A percentile compares a stretch with the other conserved stretches of the same genome.
These are phyloP conservation scores for Exophiala bonariae DNA, from an alignment of 2,329 filamentous ascomycete species.

Conservation along the genomic window DNA sequence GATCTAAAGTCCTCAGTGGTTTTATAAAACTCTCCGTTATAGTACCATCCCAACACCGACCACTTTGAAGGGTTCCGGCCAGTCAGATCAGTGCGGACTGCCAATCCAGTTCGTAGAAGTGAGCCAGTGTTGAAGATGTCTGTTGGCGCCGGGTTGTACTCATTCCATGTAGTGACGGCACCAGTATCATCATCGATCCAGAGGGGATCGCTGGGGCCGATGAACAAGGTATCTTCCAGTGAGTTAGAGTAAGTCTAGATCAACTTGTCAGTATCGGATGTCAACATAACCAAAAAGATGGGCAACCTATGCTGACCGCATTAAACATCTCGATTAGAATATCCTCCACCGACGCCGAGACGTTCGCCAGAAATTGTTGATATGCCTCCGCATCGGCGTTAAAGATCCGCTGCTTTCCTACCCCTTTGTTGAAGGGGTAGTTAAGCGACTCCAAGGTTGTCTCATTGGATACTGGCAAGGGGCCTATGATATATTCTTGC, in stretches of 20 bases:
- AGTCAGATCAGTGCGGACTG: constrained; percentile 46
- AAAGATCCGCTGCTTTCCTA: neutral
- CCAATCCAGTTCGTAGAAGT: constrained; percentile 19
- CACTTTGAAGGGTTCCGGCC: constrained; percentile 53
- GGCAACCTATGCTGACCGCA: neutral
- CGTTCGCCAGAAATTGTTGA: neutral
- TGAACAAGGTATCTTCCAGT: neutral
- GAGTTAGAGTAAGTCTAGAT: neutral
- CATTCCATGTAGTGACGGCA: constrained; percentile 1
- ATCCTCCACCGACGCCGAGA: constrained; percentile 1
- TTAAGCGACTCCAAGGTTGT: neutral
- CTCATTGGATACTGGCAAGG: too few relatives aligned
- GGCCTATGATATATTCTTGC: too few relatives aligned
- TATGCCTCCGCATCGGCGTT: neutral
- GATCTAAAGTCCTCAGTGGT: constrained; percentile 48
- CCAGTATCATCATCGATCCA: constrained; percentile 2
- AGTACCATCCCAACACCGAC: constrained; percentile 54
- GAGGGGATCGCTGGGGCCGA: constrained; percentile 1
- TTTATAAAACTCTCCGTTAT: constrained; percentile 53
- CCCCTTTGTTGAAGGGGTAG: constrained; percentile 1
- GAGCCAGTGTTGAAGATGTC: neutral
- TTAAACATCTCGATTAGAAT: neutral
- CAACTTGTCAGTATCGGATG: neutral
- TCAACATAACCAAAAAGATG: neutral
- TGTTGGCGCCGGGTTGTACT: neutral